Conservation (phyloP, 2,329 filamentous ascomycete species). For the Metarhizium robertsii region DNA sequence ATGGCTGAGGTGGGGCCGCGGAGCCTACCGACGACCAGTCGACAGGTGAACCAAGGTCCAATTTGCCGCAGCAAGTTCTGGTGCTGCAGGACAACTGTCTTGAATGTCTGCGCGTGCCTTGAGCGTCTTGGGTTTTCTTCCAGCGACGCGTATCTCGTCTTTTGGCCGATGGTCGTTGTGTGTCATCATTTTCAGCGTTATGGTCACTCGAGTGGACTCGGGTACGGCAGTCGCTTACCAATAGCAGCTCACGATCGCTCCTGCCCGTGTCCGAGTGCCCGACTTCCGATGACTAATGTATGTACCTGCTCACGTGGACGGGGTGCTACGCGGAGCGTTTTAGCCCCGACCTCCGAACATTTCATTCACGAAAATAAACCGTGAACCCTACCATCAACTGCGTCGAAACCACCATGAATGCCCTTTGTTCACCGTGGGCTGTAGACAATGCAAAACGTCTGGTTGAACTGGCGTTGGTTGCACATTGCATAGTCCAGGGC, state of each 20-base stretch:
- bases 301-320: too few species aligned
- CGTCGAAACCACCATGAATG: too few species aligned
- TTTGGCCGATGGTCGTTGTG: not conserved
- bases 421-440: too few species aligned
- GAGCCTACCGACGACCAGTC: not conserved
- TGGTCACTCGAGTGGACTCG: not conserved
- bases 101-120: not conserved
- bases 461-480: too few species aligned
- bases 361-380: too few species aligned
- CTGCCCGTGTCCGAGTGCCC: not conserved
- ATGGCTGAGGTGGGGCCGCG: not conserved
- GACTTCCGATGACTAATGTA: too few species aligned
- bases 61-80: not conserved
- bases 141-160: not conserved
- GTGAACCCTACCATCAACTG: too few species aligned
- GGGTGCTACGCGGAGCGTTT: too few species aligned
- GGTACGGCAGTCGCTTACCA: not conserved
- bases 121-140: not conserved
- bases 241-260: not conserved
- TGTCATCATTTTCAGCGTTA: not conserved
- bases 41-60: not conserved
- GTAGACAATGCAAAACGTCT: too few species aligned
- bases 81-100: not conserved
- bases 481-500: too few species aligned
- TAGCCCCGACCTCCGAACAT: too few species aligned